Conservation (phyloP, 2,329 filamentous ascomycete genomes). For the Hymenoscyphus occultus region DNA sequence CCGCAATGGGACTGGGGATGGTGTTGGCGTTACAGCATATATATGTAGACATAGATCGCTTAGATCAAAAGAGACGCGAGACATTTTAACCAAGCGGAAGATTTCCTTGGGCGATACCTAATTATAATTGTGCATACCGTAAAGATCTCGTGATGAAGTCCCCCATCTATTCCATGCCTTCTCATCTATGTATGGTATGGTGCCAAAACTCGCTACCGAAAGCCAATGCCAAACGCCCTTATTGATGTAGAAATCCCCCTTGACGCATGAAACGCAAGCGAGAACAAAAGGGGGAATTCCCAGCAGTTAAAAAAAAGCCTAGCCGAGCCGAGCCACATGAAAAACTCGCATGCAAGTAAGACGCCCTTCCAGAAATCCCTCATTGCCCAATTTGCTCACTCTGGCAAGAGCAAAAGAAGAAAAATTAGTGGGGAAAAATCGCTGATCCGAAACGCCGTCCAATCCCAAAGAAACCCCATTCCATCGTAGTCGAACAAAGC, state of each 20-base stretch:
- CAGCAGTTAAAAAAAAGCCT: neutral
- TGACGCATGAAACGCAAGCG: slow-evolving; percentile 7
- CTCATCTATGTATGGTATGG: slow-evolving; percentile 3
- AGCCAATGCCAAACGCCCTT: neutral
- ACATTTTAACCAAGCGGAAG: neutral
- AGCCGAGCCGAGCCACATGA: slow-evolving; percentile 1
- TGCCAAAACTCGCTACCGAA: neutral
- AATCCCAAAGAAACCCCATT: neutral
- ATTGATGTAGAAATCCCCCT: neutral
- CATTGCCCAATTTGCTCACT: slow-evolving; percentile 7
- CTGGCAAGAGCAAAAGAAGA: slow-evolving; percentile 1
- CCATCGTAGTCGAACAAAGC: neutral
- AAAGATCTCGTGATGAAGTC: neutral
- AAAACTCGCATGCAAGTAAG: slow-evolving; percentile 9
- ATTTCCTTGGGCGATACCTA: neutral
- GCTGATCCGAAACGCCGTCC: neutral
- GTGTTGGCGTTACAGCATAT: neutral
- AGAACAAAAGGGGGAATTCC: slow-evolving; percentile 10
- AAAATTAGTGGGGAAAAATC: neutral
- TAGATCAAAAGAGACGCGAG: slow-evolving; percentile 2
- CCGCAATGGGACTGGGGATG: slow-evolving; percentile 14
- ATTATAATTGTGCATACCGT: neutral
- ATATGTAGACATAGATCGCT: slow-evolving; percentile 12
- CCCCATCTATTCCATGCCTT: neutral
- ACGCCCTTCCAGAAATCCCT: slow-evolving; percentile 3